phyloP scores from a whole-genome alignment of 1,284 basidiomycete species.

The Pholiota adiposa region DNA sequence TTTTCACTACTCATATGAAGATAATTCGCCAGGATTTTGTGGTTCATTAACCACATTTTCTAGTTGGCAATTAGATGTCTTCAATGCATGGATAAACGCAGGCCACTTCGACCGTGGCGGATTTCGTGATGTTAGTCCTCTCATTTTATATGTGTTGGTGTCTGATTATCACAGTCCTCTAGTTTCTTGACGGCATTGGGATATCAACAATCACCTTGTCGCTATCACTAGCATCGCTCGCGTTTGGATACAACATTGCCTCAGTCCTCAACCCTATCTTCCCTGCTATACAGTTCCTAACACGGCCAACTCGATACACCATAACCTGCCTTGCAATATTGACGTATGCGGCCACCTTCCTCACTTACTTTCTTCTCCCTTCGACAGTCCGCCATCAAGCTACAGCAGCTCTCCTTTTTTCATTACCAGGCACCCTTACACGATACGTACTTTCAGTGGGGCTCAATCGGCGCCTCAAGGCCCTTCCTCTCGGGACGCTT shows the following conservation, averaged over 20 bases:
- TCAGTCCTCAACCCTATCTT: constrained; percentile 32
- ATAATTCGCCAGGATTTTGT: constrained; percentile 74
- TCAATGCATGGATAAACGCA: constrained; percentile 84
- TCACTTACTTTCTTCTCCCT: constrained; percentile 80
- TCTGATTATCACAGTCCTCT: constrained; percentile 19
- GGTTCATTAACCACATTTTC: constrained; percentile 98
- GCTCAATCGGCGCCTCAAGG: constrained; percentile 68
- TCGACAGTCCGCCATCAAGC: constrained; percentile 76
- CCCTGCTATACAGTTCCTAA: constrained; percentile 43
- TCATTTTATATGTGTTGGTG: constrained; percentile 7
- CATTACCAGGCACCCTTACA: constrained; percentile 86
- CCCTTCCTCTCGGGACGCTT: constrained; percentile 89
- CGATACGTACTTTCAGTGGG: constrained; percentile 80
- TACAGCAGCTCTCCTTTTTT: constrained; percentile 89
- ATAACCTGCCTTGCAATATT: constrained; percentile 55
- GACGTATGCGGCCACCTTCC: constrained; percentile 69
- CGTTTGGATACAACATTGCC: constrained; percentile 61
- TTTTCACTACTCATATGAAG: not conserved
- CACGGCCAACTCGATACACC: constrained; percentile 44
- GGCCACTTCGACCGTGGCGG: constrained; percentile 63
- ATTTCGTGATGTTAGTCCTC: constrained; percentile 73
- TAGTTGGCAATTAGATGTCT: constrained; percentile 91
- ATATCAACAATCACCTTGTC: constrained; percentile 82
- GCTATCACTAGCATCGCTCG: constrained; percentile 68
- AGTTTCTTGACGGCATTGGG: constrained; percentile 89